Conservation (phyloP, 129 eudicot genomes). For the Tagetes patula region DNA sequence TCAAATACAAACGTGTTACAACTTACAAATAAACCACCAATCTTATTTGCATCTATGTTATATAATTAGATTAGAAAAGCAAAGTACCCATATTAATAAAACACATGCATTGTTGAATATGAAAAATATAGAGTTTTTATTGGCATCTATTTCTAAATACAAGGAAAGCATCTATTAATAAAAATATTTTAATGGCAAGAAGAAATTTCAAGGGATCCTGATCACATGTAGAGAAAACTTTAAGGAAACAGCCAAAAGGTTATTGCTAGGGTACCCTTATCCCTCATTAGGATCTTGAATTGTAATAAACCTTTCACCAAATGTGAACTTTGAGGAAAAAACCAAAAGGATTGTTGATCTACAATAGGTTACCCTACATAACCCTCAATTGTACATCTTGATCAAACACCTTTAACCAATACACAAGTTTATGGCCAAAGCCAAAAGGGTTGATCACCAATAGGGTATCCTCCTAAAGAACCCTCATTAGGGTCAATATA, state of each 20-base stretch:
- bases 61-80: neutral
- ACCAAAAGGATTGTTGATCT: constrained; percentile 14
- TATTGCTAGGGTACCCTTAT: constrained; percentile 29
- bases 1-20: no score
- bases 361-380: constrained; percentile 10
- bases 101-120: constrained; percentile 15
- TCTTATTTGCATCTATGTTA: no score
- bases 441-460: constrained; percentile 69
- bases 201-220: constrained; percentile 24
- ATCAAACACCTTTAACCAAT: constrained; percentile 13
- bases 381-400: constrained; percentile 15
- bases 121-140: constrained; percentile 19
- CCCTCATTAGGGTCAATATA: constrained; percentile 48
- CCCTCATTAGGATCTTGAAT: constrained; percentile 27
- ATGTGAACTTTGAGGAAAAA: neutral
- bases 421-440: constrained; percentile 55
- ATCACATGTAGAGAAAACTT: constrained; percentile 22
- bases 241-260: constrained; percentile 28
- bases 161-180: constrained; percentile 22
- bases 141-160: constrained; percentile 35
- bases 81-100: constrained; percentile 3
- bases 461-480: constrained; percentile 55
- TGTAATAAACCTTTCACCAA: constrained; percentile 20
- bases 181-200: constrained; percentile 23
- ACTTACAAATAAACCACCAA: no score